Evolutionary conservation across 129 eudicot genomes (phyloP), one percentile per base, ranked within the genome.

Genomic region (Silybum marianum): DNA sequence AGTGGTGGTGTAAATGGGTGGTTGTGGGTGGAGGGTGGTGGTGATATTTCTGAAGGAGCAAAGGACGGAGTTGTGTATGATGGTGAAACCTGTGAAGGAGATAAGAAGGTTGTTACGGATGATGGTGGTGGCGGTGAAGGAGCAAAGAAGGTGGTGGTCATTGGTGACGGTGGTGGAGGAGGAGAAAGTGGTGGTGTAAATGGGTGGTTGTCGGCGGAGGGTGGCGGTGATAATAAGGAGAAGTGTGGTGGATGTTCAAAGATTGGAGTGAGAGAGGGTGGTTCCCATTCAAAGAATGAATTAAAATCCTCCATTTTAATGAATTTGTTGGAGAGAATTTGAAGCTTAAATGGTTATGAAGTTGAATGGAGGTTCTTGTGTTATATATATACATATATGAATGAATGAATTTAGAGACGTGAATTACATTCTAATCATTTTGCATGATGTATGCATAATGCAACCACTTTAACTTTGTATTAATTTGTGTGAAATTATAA

Each of bases 361-460:
- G 23, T 58, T 58, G 23, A 24, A 58, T 58, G 66, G 23, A n/a
- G 22, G 66, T 58, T 58, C 23, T 18, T 58, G 2, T 51, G 1
- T 14, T 18, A 48, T 13, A 14, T 16, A 51, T 51, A 51, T 16
- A 4, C n/a, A 16, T 48, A 48, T 48, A 48, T 48, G 66, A 58
- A 58, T 58, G 66, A 58, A 58, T 58, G 66, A 58, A n/a, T 58
- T 19, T 58, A 18, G 66, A 58, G 23, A 58, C 23, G 66, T 58
- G 66, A 58, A 58, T 58, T 18, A 18, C 66, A 58, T n/a, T 5
- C 6, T n/a, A n/a, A n/a, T 58, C 23, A 58, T 18, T 58, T 18
- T 58, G 66, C 23, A n/a, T 58, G 66, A 58, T 58, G 66, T 58
- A 58, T 58, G 66, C 66, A 58, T n/a, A n/a, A 58, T 58, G 66